Conservation (phyloP, 371 early-diverging fungal species). For the Nematocida sp. region DNA sequence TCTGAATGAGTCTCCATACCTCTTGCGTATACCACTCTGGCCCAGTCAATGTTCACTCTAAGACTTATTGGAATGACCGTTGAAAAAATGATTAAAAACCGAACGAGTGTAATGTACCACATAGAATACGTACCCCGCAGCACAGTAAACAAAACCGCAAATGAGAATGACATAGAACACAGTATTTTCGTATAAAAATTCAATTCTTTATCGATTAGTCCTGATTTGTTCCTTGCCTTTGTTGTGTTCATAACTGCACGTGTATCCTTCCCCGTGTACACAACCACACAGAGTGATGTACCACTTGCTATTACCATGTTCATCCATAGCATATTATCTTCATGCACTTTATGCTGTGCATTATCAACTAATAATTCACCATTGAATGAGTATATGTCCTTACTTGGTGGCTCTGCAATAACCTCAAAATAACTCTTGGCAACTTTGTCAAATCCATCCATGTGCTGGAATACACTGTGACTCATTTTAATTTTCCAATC, state of each 20-base stretch:
- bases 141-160: constrained; percentile 79
- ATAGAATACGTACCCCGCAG: constrained; percentile 80
- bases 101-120: constrained; percentile 82
- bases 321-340: constrained; percentile 93
- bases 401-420: constrained; percentile 82
- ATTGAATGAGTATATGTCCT: constrained; percentile 87
- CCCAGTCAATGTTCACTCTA: constrained; percentile 92
- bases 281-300: constrained; percentile 80
- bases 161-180: constrained; percentile 37
- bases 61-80: constrained; percentile 93
- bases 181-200: constrained; percentile 78
- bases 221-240: constrained; percentile 87
- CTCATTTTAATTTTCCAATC: constrained; percentile 86
- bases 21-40: constrained; percentile 80
- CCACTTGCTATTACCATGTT: constrained; percentile 94
- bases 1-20: constrained; percentile 72
- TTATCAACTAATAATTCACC: constrained; percentile 74
- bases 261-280: constrained; percentile 94
- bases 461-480: constrained; percentile 1
- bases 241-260: constrained; percentile 94
- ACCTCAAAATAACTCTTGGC: constrained; percentile 49
- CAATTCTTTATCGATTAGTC: constrained; percentile 84
- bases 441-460: constrained; percentile 2
- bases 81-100: constrained; percentile 91
- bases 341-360: constrained; percentile 68